These are phyloP conservation scores for Letharia columbiana DNA, from an alignment of 495 filamentous ascomycete genomes.

Conservation along the genomic window DNA sequence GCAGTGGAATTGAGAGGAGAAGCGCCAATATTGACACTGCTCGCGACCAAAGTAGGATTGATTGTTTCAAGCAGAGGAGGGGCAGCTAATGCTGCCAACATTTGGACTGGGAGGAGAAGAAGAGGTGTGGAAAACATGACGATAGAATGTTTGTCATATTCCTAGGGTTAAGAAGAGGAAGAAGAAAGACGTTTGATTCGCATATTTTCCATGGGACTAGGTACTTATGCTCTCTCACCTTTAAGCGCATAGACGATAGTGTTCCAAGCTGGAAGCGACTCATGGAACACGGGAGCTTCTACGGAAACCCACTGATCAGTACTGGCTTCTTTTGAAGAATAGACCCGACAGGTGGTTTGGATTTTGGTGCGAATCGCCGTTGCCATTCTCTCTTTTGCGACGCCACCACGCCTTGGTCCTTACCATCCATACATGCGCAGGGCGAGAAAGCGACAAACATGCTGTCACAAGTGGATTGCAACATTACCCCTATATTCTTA, in stretches of 20 bases:
- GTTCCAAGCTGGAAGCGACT: slow-evolving; percentile 2
- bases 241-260: neutral
- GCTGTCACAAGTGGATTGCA: neutral
- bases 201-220: neutral
- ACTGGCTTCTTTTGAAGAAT: neutral
- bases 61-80: neutral
- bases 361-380: neutral
- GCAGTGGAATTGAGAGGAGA: neutral
- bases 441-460: neutral
- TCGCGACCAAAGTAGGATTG: neutral
- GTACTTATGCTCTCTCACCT: neutral
- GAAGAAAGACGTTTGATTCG: neutral
- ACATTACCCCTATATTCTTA: too few species aligned
- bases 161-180: neutral
- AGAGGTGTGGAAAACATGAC: neutral
- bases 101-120: neutral
- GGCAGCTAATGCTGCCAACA: neutral
- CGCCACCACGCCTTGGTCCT: neutral
- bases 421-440: neutral
- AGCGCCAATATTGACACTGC: neutral
- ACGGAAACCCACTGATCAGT: neutral
- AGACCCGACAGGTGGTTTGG: neutral
- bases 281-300: neutral
- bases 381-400: neutral
- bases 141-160: neutral